Evolutionary conservation across 495 filamentous ascomycete genomes (phyloP).

Genomic region (Aspergillus incahuasiensis): DNA sequence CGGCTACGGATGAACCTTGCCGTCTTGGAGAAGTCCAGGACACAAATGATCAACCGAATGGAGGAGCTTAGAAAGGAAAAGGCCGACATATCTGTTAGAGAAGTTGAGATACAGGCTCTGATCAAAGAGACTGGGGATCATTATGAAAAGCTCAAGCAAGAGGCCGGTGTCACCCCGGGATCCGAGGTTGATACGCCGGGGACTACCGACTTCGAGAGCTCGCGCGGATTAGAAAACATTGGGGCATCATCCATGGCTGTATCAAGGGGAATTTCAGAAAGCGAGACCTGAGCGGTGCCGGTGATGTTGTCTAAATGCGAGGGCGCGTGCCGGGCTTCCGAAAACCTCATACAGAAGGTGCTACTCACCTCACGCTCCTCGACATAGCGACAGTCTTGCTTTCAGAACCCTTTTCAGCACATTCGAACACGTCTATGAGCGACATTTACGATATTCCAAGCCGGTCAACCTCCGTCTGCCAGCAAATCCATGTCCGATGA

Average conservation of each 20-base stretch:
- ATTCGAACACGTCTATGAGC: background rate
- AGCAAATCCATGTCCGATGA: slow-evolving; percentile 14
- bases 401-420: background rate
- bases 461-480: background rate
- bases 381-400: background rate
- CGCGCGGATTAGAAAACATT: slow-evolving; percentile 41
- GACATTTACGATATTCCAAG: background rate
- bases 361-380: background rate
- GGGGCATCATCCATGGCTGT: slow-evolving; percentile 27
- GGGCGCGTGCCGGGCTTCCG: background rate
- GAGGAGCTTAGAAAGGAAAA: slow-evolving; percentile 62
- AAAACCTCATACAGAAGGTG: background rate
- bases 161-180: slow-evolving; percentile 42
- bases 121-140: slow-evolving; percentile 78
- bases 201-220: slow-evolving; percentile 26
- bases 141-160: slow-evolving; percentile 58
- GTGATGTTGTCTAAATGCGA: background rate
- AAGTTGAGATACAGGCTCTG: slow-evolving; percentile 75
- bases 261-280: slow-evolving; percentile 25
- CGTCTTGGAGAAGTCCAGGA: slow-evolving; percentile 51
- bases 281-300: slow-evolving; percentile 19
- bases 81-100: slow-evolving; percentile 62
- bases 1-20: slow-evolving; percentile 48
- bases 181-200: slow-evolving; percentile 24
- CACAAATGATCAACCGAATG: slow-evolving; percentile 51